These are phyloP conservation scores for Sporopachydermia cereana DNA, from an alignment of 1,139 yeast species.

Conservation along the genomic window DNA sequence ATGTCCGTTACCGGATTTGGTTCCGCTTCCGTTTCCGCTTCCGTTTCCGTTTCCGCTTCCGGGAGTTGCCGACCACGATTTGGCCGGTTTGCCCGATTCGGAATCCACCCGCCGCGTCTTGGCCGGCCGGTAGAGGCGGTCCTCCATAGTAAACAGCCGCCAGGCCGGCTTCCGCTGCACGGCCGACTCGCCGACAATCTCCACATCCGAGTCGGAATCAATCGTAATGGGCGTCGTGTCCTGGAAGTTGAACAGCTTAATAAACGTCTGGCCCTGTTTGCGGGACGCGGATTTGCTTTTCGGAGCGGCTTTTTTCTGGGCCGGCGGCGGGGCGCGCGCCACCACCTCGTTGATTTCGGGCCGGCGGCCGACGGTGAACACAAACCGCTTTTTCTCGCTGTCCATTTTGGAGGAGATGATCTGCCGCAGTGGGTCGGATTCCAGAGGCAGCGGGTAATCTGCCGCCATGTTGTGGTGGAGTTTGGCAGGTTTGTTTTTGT, in stretches of 20 bases:
- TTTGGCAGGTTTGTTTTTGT: too few species aligned
- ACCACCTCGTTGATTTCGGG: constrained; percentile 4
- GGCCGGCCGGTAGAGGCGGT: background rate
- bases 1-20: too few species aligned
- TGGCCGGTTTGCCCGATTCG: background rate
- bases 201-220: constrained; percentile 4
- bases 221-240: background rate
- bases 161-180: background rate
- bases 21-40: too few species aligned
- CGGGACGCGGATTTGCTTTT: background rate
- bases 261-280: constrained; percentile 2
- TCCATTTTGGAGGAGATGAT: background rate
- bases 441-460: background rate
- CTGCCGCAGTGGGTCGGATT: background rate
- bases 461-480: background rate
- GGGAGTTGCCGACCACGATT: background rate
- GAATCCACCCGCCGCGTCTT: background rate
- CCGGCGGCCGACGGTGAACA: background rate
- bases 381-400: constrained; percentile 1
- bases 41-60: too few species aligned
- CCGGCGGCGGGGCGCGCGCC: background rate
- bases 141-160: background rate
- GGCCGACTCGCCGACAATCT: background rate
- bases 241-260: constrained; percentile 3
- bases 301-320: background rate